phyloP scores from a whole-genome alignment of 495 filamentous ascomycete species.

The Penicillium cosmopolitanum region DNA sequence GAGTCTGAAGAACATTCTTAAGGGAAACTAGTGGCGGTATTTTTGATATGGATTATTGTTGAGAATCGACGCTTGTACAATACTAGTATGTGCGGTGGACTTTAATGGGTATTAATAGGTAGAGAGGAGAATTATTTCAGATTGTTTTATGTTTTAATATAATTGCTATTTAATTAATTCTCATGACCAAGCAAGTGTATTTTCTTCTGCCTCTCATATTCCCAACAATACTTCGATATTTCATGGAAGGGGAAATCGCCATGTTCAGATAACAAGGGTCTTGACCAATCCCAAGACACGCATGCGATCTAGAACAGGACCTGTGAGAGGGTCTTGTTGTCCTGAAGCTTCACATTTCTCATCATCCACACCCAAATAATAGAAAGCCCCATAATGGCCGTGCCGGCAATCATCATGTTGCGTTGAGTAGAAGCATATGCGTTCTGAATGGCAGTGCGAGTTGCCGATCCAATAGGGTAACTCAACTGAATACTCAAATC shows the following conservation, averaged over 20 bases:
- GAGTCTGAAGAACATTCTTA: conserved; percentile 20
- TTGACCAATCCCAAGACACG: no score
- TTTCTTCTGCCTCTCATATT: no score
- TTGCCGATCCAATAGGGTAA: conserved; percentile 54
- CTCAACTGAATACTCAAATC: conserved; percentile 43
- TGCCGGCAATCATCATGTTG: conserved; percentile 58
- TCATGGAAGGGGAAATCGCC: no score
- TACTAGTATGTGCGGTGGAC: no score
- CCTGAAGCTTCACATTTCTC: conserved; percentile 60
- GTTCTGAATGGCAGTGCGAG: conserved; percentile 58
- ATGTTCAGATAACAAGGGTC: no score
- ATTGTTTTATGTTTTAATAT: no score
- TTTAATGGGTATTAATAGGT: no score
- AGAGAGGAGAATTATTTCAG: no score
- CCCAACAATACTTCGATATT: no score
- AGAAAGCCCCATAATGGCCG: conserved; percentile 49
- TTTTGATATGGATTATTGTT: background rate
- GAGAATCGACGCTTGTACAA: no score
- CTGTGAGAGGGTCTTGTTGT: conserved; percentile 28
- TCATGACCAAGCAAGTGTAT: no score
- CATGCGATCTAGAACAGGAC: conserved; percentile 36
- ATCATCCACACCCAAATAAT: conserved; percentile 50
- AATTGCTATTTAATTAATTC: no score
- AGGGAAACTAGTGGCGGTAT: conserved; percentile 3
- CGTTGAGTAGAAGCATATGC: conserved; percentile 61